A percentile compares a stretch with the other conserved stretches of the same genome.
Conservation (phyloP, 202 grass and related monocot genomes). For the Zizania palustris region DNA sequence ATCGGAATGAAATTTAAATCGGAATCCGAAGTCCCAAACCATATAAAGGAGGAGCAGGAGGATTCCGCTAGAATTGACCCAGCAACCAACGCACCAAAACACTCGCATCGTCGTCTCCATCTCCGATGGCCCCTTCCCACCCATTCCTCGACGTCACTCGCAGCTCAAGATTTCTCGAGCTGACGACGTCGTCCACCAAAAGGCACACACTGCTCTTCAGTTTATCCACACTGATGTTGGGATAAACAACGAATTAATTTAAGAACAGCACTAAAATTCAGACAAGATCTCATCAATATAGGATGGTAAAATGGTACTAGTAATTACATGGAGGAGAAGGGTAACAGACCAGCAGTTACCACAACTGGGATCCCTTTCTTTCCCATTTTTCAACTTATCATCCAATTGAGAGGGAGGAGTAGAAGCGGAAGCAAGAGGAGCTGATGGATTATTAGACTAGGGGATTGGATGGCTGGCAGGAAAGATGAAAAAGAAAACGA, state of each 20-base stretch:
- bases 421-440: not conserved
- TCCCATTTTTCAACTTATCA: not conserved
- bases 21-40: not conserved
- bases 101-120: slow-evolving; percentile 1
- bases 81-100: slow-evolving; percentile 2
- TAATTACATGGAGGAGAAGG: slow-evolving; percentile 39
- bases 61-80: slow-evolving; percentile 5
- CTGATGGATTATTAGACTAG: not conserved
- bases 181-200: not conserved
- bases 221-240: not conserved
- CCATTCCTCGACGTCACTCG: not conserved
- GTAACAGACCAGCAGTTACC: not conserved
- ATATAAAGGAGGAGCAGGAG: not conserved
- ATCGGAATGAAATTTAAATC: no score
- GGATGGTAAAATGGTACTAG: slow-evolving; percentile 20
- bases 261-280: not conserved
- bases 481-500: not conserved
- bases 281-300: not conserved
- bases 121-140: not conserved
- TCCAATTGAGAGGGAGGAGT: not conserved
- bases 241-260: not conserved
- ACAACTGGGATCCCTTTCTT: slow-evolving; percentile 16
- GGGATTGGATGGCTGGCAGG: slow-evolving; percentile 3
- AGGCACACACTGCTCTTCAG: not conserved
- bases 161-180: not conserved